phyloP scores from a whole-genome alignment of 106 monocot genomes.

The Alisma plantagoaquatica region DNA sequence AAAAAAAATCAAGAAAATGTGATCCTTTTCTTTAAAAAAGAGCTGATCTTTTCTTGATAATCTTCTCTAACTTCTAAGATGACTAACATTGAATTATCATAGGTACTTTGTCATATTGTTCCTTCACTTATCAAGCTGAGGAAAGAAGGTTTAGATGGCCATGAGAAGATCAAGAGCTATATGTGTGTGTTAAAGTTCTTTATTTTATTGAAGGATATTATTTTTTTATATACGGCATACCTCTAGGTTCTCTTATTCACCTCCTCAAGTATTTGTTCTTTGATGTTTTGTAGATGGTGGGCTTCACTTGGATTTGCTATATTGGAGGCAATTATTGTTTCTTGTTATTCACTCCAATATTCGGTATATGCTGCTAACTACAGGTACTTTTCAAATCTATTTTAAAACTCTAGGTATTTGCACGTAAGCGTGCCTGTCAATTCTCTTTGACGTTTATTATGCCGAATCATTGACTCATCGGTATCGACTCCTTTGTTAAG shows the following conservation, averaged over 20 bases:
- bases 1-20: too few species aligned
- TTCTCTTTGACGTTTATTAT: neutral
- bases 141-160: constrained; percentile 98
- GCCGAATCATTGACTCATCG: neutral
- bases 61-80: too few species aligned
- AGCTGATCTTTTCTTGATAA: too few species aligned
- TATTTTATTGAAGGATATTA: neutral
- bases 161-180: constrained; percentile 99
- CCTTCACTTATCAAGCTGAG: constrained; percentile 89
- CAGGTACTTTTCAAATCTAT: constrained; percentile 48
- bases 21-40: too few species aligned
- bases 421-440: neutral
- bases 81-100: too few species aligned
- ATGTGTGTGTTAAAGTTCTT: constrained; percentile 62
- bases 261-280: too few species aligned
- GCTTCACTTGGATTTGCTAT: constrained; percentile 77
- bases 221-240: neutral
- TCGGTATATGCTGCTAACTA: constrained; percentile 82
- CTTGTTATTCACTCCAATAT: constrained; percentile 86
- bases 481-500: too few species aligned
- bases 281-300: constrained; percentile 92
- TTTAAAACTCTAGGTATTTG: neutral
- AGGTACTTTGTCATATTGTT: constrained; percentile 86
- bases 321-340: constrained; percentile 64
- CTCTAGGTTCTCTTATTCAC: neutral